phyloP scores from a whole-genome alignment of 495 filamentous ascomycete species.

The Stereocaulon alpinum region DNA sequence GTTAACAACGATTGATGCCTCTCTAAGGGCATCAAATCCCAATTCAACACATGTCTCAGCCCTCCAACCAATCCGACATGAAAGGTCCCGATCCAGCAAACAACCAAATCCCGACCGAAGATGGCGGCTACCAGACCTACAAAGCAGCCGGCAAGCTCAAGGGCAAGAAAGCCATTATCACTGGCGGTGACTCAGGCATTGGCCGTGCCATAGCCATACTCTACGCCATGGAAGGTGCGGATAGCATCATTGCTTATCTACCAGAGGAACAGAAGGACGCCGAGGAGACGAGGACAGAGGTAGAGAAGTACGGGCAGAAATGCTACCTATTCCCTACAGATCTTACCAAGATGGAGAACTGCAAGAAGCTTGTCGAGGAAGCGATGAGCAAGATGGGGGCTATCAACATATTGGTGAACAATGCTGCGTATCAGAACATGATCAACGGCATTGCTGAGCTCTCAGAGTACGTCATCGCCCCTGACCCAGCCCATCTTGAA shows the following conservation, averaged over 20 bases:
- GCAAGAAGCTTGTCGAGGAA: conserved; percentile 56
- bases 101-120: conserved; percentile 58
- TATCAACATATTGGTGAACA: conserved; percentile 74
- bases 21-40: conserved; percentile 55
- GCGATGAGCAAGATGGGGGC: conserved; percentile 53
- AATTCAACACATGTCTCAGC: conserved; percentile 55
- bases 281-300: conserved; percentile 56
- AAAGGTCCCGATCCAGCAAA: conserved; percentile 49
- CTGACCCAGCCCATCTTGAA: not conserved
- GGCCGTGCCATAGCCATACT: conserved; percentile 69
- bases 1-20: conserved; percentile 7
- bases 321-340: conserved; percentile 53
- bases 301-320: conserved; percentile 53
- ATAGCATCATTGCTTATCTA: conserved; percentile 62
- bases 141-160: conserved; percentile 67
- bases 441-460: conserved; percentile 60
- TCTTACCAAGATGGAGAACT: conserved; percentile 52
- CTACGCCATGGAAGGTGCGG: conserved; percentile 76
- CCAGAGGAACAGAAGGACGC: conserved; percentile 71
- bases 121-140: conserved; percentile 63
- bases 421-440: conserved; percentile 70
- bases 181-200: conserved; percentile 75
- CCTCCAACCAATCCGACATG: conserved; percentile 59
- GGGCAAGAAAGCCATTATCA: conserved; percentile 69
- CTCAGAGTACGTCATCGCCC: conserved; percentile 45